These are phyloP conservation scores for Anethum foeniculum DNA, from an alignment of 140 eudicot genomes.

Conservation along the genomic window DNA sequence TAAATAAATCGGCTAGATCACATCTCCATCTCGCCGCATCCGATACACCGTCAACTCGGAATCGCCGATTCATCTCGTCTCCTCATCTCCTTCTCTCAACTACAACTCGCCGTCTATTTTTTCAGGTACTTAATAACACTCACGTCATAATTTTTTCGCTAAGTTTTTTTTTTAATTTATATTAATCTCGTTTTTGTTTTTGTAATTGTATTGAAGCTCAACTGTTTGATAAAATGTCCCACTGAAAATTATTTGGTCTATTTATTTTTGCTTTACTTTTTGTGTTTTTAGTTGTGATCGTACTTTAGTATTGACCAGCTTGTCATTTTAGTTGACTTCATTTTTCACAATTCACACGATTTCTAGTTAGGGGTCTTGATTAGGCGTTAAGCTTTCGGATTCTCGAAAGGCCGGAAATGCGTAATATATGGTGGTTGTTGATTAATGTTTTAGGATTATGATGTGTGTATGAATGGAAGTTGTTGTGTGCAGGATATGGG, in stretches of 20 bases:
- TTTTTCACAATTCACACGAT: too few species aligned
- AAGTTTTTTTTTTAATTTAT: too few species aligned
- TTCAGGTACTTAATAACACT: background rate
- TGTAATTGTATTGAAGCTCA: background rate
- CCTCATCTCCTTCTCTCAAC: background rate
- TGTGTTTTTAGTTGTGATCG: background rate
- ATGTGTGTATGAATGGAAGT: background rate
- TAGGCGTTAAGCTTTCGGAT: background rate
- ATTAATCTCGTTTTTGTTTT: background rate
- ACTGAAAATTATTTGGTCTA: background rate
- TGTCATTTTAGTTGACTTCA: background rate
- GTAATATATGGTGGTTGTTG: background rate
- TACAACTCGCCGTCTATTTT: background rate
- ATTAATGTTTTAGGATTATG: background rate
- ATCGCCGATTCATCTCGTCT: background rate
- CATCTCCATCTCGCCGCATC: background rate
- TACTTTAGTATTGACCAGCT: background rate
- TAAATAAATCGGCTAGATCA: background rate
- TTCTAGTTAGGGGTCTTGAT: too few species aligned
- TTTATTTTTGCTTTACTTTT: background rate
- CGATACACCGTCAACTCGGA: background rate
- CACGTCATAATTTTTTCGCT: background rate
- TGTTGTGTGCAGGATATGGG: slow-evolving; percentile 19
- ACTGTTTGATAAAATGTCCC: background rate
- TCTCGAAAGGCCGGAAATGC: background rate